Evolutionary conservation across 2,329 filamentous ascomycete genomes (phyloP), one percentile per base, ranked within the genome.

Genomic region (Septoria linicola): DNA sequence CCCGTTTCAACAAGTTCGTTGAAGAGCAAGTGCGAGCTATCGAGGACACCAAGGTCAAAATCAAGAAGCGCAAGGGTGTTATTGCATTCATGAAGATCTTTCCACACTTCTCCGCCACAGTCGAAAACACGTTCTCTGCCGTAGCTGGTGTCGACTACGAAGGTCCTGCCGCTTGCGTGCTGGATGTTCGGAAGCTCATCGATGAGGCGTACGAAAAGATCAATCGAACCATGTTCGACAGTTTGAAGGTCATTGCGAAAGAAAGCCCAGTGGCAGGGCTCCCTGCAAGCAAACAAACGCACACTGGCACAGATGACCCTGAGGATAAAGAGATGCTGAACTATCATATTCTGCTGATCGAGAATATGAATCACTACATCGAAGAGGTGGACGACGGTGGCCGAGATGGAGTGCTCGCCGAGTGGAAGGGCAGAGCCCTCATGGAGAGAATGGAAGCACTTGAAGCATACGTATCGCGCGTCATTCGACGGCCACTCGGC

Each of bases 301-400:
- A 41, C 40, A 50, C 51, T 17, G 59, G 47, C 42, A 73, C 72
- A 42, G 76, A 76, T n/a, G 85, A 88, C 62, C 80, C 82, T 1
- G 93, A 97, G 69, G 93, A 97, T 67, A 97, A 99, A 72, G 91
- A 96, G 70, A 89, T 90, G 4, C 80, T 99, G 54, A 97, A 97
- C 73, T 96, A 95, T 73, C 91, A 97, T 70, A 96, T 99, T 63
- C 79, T 97, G 27, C 79, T 97, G 47, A 97, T 99, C 61, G 92
- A 99, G 71, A 99, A 99, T 70, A 96, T 96, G 90, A 95, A 96
- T 66, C 90, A 96, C 71, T 97, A 95, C 72, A 77, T 93, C 8
- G 91, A 97, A 68, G 91, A 96, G 69, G 87, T 95, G 7, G 89
- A 95, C 60, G 74, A 85, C 13, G 65, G 63, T 6, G 62, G 61